phyloP scores from a whole-genome alignment of 225 moss, liverwort and hornwort species.

The Pseudoscleropodium purum region DNA sequence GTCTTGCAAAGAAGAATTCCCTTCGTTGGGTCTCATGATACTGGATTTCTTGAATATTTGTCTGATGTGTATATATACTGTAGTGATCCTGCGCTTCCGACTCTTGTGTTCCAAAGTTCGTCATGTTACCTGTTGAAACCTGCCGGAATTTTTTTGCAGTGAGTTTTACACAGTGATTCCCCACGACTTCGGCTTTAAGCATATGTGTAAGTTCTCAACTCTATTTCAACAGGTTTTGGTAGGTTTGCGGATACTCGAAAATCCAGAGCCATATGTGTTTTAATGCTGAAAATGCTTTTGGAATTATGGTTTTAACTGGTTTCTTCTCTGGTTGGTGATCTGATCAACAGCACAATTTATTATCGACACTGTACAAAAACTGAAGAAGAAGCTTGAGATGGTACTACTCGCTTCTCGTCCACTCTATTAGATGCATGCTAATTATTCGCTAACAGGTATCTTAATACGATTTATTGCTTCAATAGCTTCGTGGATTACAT shows the following conservation, averaged over 20 bases:
- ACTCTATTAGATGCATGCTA: not conserved
- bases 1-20: not conserved
- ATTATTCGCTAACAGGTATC: not conserved
- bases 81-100: not conserved
- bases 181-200: conserved; percentile 79
- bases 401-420: conserved; percentile 18
- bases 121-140: not conserved
- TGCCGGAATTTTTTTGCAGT: conserved; percentile 30
- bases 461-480: not conserved
- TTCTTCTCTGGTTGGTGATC: not conserved
- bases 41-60: not conserved
- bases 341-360: conserved; percentile 52
- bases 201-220: conserved; percentile 52
- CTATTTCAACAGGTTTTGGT: not conserved
- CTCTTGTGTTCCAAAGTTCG: not conserved
- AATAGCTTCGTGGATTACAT: not conserved
- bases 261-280: not conserved
- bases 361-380: conserved; percentile 44
- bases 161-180: conserved; percentile 95
- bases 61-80: too few species aligned
- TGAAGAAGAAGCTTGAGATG: conserved; percentile 94
- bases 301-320: not conserved
- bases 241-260: not conserved
- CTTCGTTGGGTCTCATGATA: not conserved
- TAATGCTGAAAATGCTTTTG: not conserved